Conservation (phyloP, 2,329 filamentous ascomycete genomes). For the Botryotinia narcissicola region DNA sequence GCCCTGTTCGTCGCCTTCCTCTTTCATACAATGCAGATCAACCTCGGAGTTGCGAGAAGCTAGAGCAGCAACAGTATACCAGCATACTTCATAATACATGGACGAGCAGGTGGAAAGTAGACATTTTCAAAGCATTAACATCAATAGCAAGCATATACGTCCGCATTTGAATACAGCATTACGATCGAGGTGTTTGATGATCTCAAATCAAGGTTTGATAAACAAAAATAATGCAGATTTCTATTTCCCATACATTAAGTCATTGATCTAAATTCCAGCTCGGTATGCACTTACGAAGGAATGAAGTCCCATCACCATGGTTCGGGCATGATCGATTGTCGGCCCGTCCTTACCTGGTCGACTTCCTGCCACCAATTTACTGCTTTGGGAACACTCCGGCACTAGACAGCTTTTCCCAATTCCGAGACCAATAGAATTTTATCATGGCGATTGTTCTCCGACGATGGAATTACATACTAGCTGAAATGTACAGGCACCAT, state of each 20-base stretch:
- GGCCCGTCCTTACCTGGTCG: constrained; percentile 1
- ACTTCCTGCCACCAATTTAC: constrained; percentile 17
- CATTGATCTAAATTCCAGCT: background rate
- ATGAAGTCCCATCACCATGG: constrained; percentile 16
- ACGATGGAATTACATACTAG: background rate
- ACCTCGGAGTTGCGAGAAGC: background rate
- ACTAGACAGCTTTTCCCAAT: background rate
- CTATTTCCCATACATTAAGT: background rate
- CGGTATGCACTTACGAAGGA: background rate
- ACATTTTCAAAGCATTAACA: background rate
- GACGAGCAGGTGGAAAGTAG: background rate
- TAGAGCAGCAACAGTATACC: background rate
- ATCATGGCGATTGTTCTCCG: background rate
- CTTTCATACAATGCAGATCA: background rate
- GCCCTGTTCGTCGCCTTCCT: constrained; percentile 1
- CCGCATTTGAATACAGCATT: background rate
- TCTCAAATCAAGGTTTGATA: background rate
- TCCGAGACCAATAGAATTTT: background rate
- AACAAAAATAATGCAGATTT: background rate
- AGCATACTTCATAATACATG: background rate
- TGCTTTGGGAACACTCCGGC: background rate
- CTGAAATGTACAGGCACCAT: background rate
- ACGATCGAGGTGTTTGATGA: background rate
- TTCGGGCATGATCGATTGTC: constrained; percentile 19
- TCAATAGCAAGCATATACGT: background rate